These are phyloP conservation scores for Puccinia hordei DNA, from an alignment of 1,284 basidiomycete genomes.

Conservation along the genomic window DNA sequence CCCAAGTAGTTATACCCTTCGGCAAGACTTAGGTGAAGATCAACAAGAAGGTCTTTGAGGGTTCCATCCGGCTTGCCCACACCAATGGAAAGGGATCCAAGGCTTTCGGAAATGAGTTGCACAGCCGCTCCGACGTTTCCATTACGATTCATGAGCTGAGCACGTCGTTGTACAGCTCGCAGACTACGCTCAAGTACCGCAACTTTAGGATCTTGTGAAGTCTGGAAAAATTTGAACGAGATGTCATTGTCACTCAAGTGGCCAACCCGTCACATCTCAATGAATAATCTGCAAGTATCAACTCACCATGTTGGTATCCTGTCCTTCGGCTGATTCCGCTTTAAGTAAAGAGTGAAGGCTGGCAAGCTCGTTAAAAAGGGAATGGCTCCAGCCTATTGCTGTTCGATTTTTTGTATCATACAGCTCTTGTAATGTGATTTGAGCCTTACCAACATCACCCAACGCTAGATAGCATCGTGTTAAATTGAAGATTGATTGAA, in stretches of 20 bases:
- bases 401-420: background rate
- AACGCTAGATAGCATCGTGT: background rate
- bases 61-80: background rate
- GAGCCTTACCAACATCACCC: background rate
- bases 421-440: slow-evolving; percentile 5
- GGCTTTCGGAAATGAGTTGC: background rate
- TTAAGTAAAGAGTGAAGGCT: background rate
- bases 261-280: background rate
- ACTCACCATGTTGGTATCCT: background rate
- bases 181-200: slow-evolving; percentile 1
- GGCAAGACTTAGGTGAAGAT: no score
- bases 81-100: background rate
- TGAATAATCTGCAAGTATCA: background rate
- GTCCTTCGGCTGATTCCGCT: background rate
- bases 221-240: background rate
- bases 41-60: slow-evolving; percentile 3
- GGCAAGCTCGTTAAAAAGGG: background rate
- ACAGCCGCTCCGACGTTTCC: background rate
- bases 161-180: background rate
- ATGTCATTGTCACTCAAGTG: background rate
- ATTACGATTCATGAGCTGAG: background rate
- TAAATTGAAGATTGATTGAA: background rate
- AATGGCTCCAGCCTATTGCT: background rate
- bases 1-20: background rate
- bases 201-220: background rate